Percentiles rank a stretch among this genome's conserved stretches.
Conservation (phyloP, 352 stramenopile species). For the Pythium scleroteichum region DNA sequence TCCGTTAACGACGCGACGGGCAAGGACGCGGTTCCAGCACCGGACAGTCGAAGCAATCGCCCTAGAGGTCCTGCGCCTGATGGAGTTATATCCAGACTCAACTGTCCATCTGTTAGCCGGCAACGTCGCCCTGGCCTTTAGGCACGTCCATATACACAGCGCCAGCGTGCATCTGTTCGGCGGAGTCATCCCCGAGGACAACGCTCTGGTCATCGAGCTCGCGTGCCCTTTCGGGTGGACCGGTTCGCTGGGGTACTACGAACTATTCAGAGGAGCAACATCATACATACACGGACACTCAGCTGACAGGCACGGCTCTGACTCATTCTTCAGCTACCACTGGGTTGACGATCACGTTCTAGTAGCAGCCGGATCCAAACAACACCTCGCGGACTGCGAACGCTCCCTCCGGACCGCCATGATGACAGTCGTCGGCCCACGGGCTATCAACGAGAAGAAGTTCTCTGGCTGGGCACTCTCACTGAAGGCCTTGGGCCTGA, state of each 20-base stretch:
- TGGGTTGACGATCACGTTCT: constrained; percentile 33
- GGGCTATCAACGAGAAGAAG: constrained; percentile 6
- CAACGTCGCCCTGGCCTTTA: constrained; percentile 17
- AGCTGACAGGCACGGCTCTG: not conserved
- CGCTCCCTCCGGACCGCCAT: not conserved
- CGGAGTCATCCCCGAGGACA: not conserved
- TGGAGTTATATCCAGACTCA: no score
- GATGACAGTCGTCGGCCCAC: not conserved
- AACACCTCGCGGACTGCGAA: not conserved
- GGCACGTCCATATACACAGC: constrained; percentile 21
- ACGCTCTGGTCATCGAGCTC: constrained; percentile 18
- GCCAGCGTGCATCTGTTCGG: constrained; percentile 7
- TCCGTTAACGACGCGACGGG: not conserved
- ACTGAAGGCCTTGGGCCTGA: not conserved
- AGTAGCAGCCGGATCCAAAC: not conserved
- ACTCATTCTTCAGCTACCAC: constrained; percentile 20
- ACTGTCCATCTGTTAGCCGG: constrained; percentile 2
- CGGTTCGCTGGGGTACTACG: constrained; percentile 9
- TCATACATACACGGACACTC: constrained; percentile 9
- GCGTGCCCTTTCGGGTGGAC: constrained; percentile 15
- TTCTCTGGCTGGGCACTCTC: not conserved
- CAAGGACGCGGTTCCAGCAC: not conserved
- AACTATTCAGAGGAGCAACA: constrained; percentile 6
- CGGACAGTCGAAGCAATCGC: not conserved
- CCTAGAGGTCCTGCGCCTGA: no score